Evolutionary conservation across 2,329 filamentous ascomycete species (phyloP).

Genomic region (Aspergillus flavus): DNA sequence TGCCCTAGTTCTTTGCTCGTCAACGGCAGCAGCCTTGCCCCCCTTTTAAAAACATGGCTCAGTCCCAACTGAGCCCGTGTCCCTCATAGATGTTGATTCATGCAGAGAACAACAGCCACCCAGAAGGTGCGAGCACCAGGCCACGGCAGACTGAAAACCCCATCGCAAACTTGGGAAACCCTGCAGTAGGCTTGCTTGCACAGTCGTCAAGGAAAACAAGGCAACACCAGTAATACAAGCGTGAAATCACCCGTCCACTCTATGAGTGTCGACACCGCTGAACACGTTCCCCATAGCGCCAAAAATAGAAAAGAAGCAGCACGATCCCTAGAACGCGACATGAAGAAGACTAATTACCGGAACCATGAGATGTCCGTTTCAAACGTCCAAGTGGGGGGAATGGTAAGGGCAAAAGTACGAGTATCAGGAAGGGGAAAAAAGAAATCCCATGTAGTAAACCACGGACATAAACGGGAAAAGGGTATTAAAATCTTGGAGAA

Average conservation of each 20-base stretch:
- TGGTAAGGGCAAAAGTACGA: constrained; percentile 22
- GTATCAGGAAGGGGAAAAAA: constrained; percentile 19
- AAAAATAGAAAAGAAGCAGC: constrained; percentile 31
- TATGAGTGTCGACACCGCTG: constrained; percentile 33
- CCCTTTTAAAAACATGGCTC: background rate
- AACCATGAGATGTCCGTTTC: constrained; percentile 36
- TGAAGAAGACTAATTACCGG: constrained; percentile 38
- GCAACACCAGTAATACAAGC: constrained; percentile 19
- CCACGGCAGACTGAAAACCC: background rate
- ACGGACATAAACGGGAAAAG: constrained; percentile 21
- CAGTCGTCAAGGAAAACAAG: constrained; percentile 13
- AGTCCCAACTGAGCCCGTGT: background rate
- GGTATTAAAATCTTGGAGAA: constrained; percentile 12
- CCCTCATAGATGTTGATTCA: background rate
- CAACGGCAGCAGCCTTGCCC: background rate
- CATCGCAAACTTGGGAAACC: too few relatives aligned
- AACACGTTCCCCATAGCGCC: constrained; percentile 41
- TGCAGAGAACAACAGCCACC: background rate
- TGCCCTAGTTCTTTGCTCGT: background rate
- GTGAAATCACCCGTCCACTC: constrained; percentile 20
- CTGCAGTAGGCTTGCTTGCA: background rate
- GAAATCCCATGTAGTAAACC: constrained; percentile 15
- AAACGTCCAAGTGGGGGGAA: constrained; percentile 21
- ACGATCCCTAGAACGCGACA: constrained; percentile 34
- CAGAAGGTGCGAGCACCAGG: background rate